Base-by-base conservation (phyloP, 75 land plant species). In the Selaginella moellendorffii region DNA sequence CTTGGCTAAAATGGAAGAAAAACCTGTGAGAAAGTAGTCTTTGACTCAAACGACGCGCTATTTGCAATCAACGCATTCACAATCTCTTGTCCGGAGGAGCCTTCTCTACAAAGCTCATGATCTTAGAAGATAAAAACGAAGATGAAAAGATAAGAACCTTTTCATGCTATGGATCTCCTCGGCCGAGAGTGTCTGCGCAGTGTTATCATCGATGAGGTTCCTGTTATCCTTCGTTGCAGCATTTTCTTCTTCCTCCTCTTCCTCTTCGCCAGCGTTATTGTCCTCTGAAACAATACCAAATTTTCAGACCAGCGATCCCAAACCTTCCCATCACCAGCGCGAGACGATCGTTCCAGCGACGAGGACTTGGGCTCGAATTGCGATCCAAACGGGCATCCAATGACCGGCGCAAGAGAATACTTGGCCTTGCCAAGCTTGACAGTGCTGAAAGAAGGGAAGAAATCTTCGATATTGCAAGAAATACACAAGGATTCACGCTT, bases 31-130 rank as follows among this genome's bases (percentile, higher is more conserved):
- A 83, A 93, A 2, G 68, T 66, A 54, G 98, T 89, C 68, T 93
- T 93, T 19, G 75, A 78, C 52, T 79, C 84, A 73, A 81, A 93
- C 31, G 98, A 81, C 21, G 90, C 62, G 74, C 98, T 93, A 63
- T 93, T 93, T 22, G 96, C 85, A 54, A 93, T 84, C 1, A 93
- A 79, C 46, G 98, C 96, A 54, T 88, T 80, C 51, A 93, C 79
- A 27, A 93, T 93, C 29, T 75, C 79, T 64, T 83, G 76, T 29
- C 96, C 98, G 24, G 83, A 74, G 22, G 81, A 82, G 42, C 89
- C 90, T 62, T 88, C 80, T 10, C 87, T 89, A 70, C 63, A 72
- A n/a, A n/a, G n/a, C n/a, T n/a, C n/a, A n/a, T n/a, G n/a, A n/a
- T n/a, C n/a, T n/a, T n/a, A n/a, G n/a, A n/a, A n/a, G n/a, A n/a